Conservation (phyloP, 2,329 filamentous ascomycete species). For the Cytospora leucostoma region DNA sequence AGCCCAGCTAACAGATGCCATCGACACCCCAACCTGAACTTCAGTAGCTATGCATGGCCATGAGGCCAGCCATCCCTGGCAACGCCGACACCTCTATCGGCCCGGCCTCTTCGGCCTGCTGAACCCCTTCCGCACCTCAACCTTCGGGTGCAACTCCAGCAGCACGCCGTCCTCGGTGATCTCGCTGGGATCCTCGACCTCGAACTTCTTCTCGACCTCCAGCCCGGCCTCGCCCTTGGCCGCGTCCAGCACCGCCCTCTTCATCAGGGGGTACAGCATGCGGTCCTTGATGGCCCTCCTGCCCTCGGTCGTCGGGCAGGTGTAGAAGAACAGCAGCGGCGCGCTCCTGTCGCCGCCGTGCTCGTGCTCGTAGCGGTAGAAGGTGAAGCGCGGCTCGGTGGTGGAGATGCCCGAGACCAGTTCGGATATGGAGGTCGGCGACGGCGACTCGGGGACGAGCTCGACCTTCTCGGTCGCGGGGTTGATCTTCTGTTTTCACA, state of each 20-base stretch:
- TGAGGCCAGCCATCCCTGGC: background rate
- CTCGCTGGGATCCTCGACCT: constrained; percentile 68
- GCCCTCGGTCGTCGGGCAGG: constrained; percentile 66
- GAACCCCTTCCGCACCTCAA: constrained; percentile 68
- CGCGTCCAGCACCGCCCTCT: constrained; percentile 64
- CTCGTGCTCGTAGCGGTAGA: constrained; percentile 68
- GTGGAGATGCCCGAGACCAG: constrained; percentile 63
- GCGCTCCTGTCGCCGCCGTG: constrained; percentile 53
- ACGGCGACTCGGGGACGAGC: constrained; percentile 57
- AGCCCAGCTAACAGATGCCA: background rate
- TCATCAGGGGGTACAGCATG: constrained; percentile 80
- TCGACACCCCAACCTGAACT: background rate
- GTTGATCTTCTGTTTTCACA: constrained; percentile 65
- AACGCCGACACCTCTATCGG: constrained; percentile 41
- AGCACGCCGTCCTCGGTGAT: constrained; percentile 67
- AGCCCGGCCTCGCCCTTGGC: constrained; percentile 68
- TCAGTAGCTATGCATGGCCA: background rate
- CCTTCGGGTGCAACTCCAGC: constrained; percentile 68
- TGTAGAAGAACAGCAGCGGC: constrained; percentile 79
- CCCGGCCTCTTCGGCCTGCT: constrained; percentile 79
- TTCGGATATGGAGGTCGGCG: constrained; percentile 56
- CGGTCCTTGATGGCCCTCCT: constrained; percentile 76
- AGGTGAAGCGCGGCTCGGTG: constrained; percentile 74
- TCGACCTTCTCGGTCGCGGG: constrained; percentile 68
- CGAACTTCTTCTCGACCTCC: constrained; percentile 68